phyloP scores from a whole-genome alignment of 306 rosid species.

The Cicer chorassanicum region DNA sequence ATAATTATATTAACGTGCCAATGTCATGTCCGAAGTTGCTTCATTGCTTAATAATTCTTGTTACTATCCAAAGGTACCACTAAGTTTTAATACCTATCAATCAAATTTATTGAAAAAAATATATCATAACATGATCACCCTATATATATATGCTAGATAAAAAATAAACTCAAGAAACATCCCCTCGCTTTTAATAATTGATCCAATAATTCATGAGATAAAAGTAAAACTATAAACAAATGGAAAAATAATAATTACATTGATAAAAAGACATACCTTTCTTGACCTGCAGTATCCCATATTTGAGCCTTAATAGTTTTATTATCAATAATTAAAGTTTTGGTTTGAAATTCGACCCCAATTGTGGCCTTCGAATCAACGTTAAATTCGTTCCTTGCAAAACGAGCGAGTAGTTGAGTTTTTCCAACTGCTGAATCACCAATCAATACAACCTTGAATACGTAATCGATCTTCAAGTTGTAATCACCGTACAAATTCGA shows the following conservation, averaged over 20 bases:
- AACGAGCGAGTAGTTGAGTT: conserved; percentile 86
- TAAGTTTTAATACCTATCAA: too few relatives aligned
- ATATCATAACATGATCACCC: neutral
- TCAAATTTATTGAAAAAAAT: too few relatives aligned
- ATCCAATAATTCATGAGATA: conserved; percentile 8
- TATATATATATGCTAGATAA: neutral
- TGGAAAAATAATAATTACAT: too few relatives aligned
- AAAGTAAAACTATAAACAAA: neutral
- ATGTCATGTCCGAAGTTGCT: too few relatives aligned
- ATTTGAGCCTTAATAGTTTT: conserved; percentile 88
- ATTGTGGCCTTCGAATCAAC: conserved; percentile 87
- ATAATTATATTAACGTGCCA: too few relatives aligned
- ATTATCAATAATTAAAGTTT: conserved; percentile 77
- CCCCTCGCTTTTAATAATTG: neutral
- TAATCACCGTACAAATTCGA: conserved; percentile 84
- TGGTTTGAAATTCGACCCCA: conserved; percentile 94
- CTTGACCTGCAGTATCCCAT: conserved; percentile 99
- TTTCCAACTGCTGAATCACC: conserved; percentile 97
- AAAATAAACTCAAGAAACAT: neutral
- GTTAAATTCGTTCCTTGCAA: conserved; percentile 78
- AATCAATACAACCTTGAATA: conserved; percentile 89
- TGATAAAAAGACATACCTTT: conserved; percentile 53
- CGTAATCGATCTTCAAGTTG: conserved; percentile 85
- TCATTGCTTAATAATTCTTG: too few relatives aligned
- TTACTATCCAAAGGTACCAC: too few relatives aligned